These are phyloP conservation scores for Plenodomus biglobosus DNA, from an alignment of 2,329 filamentous ascomycete genomes.

Conservation along the genomic window DNA sequence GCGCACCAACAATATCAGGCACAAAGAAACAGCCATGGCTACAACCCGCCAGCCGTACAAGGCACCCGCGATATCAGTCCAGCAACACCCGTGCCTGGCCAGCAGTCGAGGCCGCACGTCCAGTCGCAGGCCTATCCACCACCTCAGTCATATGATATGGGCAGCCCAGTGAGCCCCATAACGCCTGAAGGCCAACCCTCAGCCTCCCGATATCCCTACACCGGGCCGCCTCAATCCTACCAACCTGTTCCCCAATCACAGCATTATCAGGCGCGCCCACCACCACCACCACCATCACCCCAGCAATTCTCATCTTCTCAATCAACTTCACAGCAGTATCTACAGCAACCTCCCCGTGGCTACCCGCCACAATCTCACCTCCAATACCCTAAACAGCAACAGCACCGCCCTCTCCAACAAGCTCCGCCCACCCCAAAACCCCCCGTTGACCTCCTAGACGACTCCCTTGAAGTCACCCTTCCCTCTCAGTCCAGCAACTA, in stretches of 20 bases:
- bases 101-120: constrained; percentile 28
- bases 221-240: constrained; percentile 17
- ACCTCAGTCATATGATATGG: constrained; percentile 24
- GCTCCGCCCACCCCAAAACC: constrained; percentile 19
- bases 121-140: no score
- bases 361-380: constrained; percentile 17
- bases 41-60: constrained; percentile 24
- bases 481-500: constrained; percentile 53
- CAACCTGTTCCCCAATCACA: constrained; percentile 13
- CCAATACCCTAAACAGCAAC: constrained; percentile 20
- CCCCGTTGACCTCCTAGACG: constrained; percentile 60
- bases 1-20: constrained; percentile 19
- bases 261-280: constrained; percentile 18
- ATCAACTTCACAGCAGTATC: constrained; percentile 13
- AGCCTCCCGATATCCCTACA: no score
- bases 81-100: constrained; percentile 32
- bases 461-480: constrained; percentile 62
- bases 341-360: constrained; percentile 20
- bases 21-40: constrained; percentile 22
- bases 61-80: constrained; percentile 28
- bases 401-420: constrained; percentile 37
- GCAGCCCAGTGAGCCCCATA: constrained; percentile 44
- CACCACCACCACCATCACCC: constrained; percentile 10
- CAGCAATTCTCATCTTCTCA: constrained; percentile 14
- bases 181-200: constrained; percentile 31